Evolutionary conservation across 768 basidiomycete species (phyloP).

Genomic region (Suillus clintonianus): DNA sequence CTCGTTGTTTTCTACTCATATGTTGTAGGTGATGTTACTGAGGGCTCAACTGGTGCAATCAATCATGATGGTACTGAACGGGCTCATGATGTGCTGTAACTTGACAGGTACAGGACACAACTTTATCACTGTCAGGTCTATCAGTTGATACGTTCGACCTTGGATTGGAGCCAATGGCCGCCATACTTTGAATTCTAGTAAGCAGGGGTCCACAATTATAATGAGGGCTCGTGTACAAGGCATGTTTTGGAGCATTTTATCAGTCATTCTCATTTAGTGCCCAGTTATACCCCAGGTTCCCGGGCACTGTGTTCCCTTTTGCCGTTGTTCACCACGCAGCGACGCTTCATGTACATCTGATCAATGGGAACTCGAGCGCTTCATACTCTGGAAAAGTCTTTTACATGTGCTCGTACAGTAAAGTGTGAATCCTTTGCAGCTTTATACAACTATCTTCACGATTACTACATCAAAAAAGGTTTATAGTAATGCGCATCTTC

Average conservation of each 20-base stretch:
- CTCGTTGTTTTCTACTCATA: no score
- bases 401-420: not conserved
- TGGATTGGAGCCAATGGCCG: not conserved
- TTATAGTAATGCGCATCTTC: conserved; percentile 1
- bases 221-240: no score
- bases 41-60: no score
- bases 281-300: no score
- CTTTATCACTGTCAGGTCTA: not conserved
- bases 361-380: not conserved
- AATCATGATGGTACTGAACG: no score
- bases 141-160: not conserved
- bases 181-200: no score
- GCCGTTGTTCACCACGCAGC: not conserved
- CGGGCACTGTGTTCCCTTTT: not conserved
- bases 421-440: not conserved
- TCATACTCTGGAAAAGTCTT: not conserved
- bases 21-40: no score
- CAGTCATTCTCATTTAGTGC: not conserved
- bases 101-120: not conserved
- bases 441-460: not conserved
- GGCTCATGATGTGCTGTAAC: not conserved
- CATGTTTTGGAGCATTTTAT: no score
- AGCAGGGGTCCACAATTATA: not conserved
- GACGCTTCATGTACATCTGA: not conserved
- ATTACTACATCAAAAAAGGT: not conserved